Conservation (phyloP, 495 filamentous ascomycete species). For the Clavariopsis aquatica region DNA sequence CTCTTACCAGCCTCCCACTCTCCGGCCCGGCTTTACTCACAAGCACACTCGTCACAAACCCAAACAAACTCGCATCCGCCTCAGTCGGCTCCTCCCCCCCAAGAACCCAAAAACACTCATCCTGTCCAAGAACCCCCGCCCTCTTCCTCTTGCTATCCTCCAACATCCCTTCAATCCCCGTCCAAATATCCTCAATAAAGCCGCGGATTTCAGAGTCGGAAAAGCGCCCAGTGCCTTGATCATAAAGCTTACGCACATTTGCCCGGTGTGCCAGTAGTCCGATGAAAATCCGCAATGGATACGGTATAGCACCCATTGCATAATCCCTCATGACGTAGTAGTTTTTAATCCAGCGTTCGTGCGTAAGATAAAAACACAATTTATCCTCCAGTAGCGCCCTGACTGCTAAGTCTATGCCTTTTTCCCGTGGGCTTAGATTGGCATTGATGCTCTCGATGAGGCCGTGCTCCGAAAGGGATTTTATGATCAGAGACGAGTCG, state of each 20-base stretch:
- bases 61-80: constrained; percentile 58
- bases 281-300: constrained; percentile 55
- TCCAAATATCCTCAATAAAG: constrained; percentile 57
- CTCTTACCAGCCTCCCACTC: constrained; percentile 14
- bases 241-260: constrained; percentile 48
- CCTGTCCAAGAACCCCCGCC: background rate
- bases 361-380: constrained; percentile 55
- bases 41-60: constrained; percentile 55
- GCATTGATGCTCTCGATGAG: constrained; percentile 54
- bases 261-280: constrained; percentile 55
- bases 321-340: constrained; percentile 62
- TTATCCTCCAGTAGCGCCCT: constrained; percentile 62
- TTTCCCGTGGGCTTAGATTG: constrained; percentile 42
- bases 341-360: constrained; percentile 60
- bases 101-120: constrained; percentile 56
- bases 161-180: constrained; percentile 49
- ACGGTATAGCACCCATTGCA: constrained; percentile 52
- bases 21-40: constrained; percentile 42
- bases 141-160: constrained; percentile 27
- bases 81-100: constrained; percentile 59
- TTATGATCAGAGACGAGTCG: constrained; percentile 60
- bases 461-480: constrained; percentile 47
- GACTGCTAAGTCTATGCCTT: constrained; percentile 54
- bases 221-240: constrained; percentile 59
- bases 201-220: constrained; percentile 51